Conservation (phyloP, 2,329 filamentous ascomycete species). For the Davidsoniella virescens region DNA sequence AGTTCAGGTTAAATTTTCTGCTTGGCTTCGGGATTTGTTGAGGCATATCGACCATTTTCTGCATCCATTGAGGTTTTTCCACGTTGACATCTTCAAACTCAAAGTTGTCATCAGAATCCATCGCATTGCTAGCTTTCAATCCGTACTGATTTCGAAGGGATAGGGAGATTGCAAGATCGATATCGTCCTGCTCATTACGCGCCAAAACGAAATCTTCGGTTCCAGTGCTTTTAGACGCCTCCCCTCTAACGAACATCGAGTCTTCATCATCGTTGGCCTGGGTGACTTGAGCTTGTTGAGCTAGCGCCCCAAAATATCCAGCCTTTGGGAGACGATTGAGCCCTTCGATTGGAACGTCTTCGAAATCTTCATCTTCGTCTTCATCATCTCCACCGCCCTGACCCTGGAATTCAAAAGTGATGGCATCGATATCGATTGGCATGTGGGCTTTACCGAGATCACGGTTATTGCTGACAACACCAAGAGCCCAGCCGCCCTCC, state of each 20-base stretch:
- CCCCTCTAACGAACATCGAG: constrained; percentile 37
- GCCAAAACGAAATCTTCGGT: not conserved
- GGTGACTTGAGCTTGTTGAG: constrained; percentile 19
- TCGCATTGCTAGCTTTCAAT: constrained; percentile 17
- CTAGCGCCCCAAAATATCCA: constrained; percentile 3
- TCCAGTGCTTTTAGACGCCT: constrained; percentile 15
- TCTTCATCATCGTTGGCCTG: constrained; percentile 25
- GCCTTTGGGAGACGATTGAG: constrained; percentile 64
- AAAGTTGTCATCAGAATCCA: constrained; percentile 20
- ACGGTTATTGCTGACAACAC: constrained; percentile 77
- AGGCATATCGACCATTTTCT: constrained; percentile 32
- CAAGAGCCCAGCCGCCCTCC: constrained; percentile 89
- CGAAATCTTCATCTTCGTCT: constrained; percentile 62
- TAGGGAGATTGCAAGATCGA: constrained; percentile 68
- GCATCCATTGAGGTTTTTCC: constrained; percentile 35
- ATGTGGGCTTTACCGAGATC: constrained; percentile 65
- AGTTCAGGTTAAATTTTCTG: constrained; percentile 7
- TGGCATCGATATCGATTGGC: constrained; percentile 77
- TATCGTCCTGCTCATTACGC: constrained; percentile 33
- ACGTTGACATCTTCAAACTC: constrained; percentile 35
- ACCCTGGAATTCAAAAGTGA: constrained; percentile 38
- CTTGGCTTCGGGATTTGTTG: constrained; percentile 33
- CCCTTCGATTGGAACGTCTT: constrained; percentile 84
- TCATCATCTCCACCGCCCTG: constrained; percentile 43
- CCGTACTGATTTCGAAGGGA: constrained; percentile 55